Conservation (phyloP, 2,329 filamentous ascomycete genomes). For the Aurifilum marmelostoma region DNA sequence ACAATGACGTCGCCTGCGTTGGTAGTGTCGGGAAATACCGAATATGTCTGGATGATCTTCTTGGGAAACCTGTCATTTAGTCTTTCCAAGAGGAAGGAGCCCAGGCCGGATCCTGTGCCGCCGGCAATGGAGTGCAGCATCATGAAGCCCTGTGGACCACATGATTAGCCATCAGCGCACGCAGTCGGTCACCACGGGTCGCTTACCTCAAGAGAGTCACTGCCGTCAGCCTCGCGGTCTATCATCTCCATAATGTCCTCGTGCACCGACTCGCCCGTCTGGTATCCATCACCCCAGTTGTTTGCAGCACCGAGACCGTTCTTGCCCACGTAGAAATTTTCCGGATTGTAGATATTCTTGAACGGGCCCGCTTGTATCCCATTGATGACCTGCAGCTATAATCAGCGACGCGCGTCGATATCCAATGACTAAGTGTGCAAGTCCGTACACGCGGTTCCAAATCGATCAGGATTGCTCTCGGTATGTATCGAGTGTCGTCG, state of each 20-base stretch:
- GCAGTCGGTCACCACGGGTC: too few relatives aligned
- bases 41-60: slow-evolving; percentile 99
- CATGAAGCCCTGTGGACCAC: slow-evolving; percentile 80
- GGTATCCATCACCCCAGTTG: slow-evolving; percentile 97
- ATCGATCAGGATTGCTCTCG: slow-evolving; percentile 91
- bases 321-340: slow-evolving; percentile 97
- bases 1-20: slow-evolving; percentile 90
- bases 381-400: slow-evolving; percentile 69
- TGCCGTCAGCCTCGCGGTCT: slow-evolving; percentile 95
- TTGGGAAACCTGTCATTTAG: slow-evolving; percentile 98
- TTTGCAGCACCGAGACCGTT: slow-evolving; percentile 93
- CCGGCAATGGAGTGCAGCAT: slow-evolving; percentile 97
- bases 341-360: slow-evolving; percentile 98
- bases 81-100: slow-evolving; percentile 90
- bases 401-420: background rate
- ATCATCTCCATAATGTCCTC: slow-evolving; percentile 99
- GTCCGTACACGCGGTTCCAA: slow-evolving; percentile 79
- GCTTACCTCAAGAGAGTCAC: slow-evolving; percentile 85
- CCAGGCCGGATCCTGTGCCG: slow-evolving; percentile 93
- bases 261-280: slow-evolving; percentile 86
- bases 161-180: slow-evolving; percentile 31
- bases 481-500: slow-evolving; percentile 98
- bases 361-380: slow-evolving; percentile 91
- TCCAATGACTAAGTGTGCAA: background rate
- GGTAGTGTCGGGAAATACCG: slow-evolving; percentile 92